Conservation (phyloP, 1,284 basidiomycete genomes). For the Takashimella koratensis region DNA sequence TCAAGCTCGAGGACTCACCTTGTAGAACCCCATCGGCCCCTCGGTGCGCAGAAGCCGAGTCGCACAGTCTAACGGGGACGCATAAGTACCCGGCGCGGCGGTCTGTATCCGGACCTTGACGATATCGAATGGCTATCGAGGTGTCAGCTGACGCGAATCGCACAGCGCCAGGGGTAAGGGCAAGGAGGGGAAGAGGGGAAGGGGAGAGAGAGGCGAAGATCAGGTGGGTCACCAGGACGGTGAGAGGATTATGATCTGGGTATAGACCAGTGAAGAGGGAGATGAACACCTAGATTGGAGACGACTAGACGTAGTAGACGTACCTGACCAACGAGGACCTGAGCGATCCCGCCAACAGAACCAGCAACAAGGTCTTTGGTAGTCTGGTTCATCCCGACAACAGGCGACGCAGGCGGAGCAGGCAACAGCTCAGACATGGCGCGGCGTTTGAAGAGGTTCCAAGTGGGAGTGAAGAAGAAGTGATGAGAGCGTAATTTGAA, state of each 20-base stretch:
- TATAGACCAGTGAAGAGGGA: no score
- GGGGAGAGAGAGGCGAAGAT: neutral
- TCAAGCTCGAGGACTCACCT: slow-evolving; percentile 59
- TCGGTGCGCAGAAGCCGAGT: slow-evolving; percentile 82
- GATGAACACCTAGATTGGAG: no score
- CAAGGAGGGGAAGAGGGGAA: neutral
- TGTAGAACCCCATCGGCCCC: slow-evolving; percentile 93
- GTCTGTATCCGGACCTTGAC: slow-evolving; percentile 97
- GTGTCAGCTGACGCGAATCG: no score
- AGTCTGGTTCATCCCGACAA: slow-evolving; percentile 37
- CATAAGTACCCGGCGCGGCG: slow-evolving; percentile 81
- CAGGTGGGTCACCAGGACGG: no score
- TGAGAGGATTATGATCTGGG: no score
- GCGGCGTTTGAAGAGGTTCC: no score
- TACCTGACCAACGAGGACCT: slow-evolving; percentile 83
- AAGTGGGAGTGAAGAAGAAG: neutral
- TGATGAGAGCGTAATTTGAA: neutral
- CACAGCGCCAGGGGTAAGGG: neutral
- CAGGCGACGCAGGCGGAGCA: neutral
- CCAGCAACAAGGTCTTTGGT: slow-evolving; percentile 78
- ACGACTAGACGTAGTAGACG: no score
- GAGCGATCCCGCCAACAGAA: slow-evolving; percentile 80
- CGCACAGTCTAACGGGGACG: slow-evolving; percentile 83
- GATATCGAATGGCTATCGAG: slow-evolving; percentile 74
- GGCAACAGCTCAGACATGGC: neutral